Percentiles rank a stretch among this genome's conserved stretches.
Evolutionary conservation across 2,329 filamentous ascomycete genomes (phyloP).

Genomic region (Chalara sp.): DNA sequence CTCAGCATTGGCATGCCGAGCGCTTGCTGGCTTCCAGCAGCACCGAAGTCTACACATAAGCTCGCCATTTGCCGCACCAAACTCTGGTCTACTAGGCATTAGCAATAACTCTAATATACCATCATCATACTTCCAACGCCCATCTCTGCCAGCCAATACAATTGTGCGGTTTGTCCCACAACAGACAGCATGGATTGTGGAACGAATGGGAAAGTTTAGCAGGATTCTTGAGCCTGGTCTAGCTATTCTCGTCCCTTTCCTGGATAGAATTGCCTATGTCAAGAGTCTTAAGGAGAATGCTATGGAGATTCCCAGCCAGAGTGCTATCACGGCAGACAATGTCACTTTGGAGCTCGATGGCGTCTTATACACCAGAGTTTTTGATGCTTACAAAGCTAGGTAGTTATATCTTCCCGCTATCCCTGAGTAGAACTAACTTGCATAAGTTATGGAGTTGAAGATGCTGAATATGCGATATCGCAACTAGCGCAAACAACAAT

Average conservation of each 20-base stretch:
- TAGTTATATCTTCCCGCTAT: conserved; percentile 30
- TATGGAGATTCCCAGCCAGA: conserved; percentile 95
- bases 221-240: conserved; percentile 88
- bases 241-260: conserved; percentile 78
- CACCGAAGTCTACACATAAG: conserved; percentile 22
- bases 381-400: conserved; percentile 97
- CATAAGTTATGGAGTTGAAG: conserved; percentile 87
- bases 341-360: conserved; percentile 95
- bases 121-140: conserved; percentile 74
- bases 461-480: conserved; percentile 96
- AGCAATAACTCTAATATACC: conserved; percentile 36
- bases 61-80: conserved; percentile 18
- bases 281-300: conserved; percentile 95
- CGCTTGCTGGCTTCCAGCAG: conserved; percentile 17
- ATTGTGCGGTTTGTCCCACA: conserved; percentile 96
- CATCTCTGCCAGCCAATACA: conserved; percentile 81
- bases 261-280: conserved; percentile 96
- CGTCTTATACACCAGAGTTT: conserved; percentile 90
- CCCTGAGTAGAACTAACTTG: neutral
- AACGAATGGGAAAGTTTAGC: conserved; percentile 98
- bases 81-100: conserved; percentile 22
- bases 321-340: conserved; percentile 96
- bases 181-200: conserved; percentile 98
- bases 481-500: conserved; percentile 98
- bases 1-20: conserved; percentile 9